phyloP scores from a whole-genome alignment of 208 protist genomes.

The Blechomonas ayalai region DNA sequence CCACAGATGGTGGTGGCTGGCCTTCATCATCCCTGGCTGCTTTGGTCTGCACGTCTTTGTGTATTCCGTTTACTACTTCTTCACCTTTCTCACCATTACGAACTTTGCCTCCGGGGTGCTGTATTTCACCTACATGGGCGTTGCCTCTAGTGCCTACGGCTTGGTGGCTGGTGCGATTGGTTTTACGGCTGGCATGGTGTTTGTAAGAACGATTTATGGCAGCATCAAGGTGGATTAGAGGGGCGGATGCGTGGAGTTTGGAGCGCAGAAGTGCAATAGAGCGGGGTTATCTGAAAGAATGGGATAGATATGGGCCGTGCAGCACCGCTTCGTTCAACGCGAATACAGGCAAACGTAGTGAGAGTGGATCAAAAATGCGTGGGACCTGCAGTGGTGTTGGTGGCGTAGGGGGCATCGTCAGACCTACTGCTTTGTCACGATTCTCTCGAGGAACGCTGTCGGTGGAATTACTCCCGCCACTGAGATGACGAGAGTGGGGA shows the following conservation, averaged over 20 bases:
- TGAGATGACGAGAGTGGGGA: no score
- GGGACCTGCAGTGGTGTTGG: no score
- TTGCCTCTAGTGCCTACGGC: constrained; percentile 71
- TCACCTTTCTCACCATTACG: constrained; percentile 56
- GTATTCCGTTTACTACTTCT: constrained; percentile 90
- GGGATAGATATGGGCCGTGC: constrained; percentile 1
- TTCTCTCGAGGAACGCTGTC: no score
- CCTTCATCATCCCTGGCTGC: constrained; percentile 88
- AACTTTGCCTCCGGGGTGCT: constrained; percentile 66
- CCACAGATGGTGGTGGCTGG: constrained; percentile 98
- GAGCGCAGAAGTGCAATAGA: not conserved
- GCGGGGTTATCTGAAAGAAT: not conserved
- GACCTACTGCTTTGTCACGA: no score
- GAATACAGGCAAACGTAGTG: no score
- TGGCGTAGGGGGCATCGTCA: no score
- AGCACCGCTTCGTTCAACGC: not conserved
- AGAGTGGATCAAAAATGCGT: no score
- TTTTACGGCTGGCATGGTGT: constrained; percentile 58
- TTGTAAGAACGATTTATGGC: constrained; percentile 79
- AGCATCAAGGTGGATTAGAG: constrained; percentile 74
- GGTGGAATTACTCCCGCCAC: no score
- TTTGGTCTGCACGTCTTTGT: constrained; percentile 92
- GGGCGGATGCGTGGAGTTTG: not conserved
- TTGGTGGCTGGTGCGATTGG: constrained; percentile 79
- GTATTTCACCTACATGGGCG: constrained; percentile 88